Evolutionary conservation across 805 yeast species (phyloP), one percentile per base, ranked within the genome.

Genomic region (Hanseniaspora occidentalis): DNA sequence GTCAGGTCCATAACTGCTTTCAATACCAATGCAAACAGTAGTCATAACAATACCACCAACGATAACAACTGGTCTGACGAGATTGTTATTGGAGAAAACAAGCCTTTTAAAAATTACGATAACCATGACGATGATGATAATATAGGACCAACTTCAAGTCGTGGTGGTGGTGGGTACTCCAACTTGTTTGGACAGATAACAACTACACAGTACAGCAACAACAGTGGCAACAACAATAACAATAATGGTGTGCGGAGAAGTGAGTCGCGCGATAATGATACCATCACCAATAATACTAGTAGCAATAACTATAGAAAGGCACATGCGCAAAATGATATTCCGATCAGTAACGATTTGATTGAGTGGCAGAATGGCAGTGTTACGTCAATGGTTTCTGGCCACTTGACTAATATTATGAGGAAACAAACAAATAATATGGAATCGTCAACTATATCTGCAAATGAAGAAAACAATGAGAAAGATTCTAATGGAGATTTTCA

Each of bases 401-500:
- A 34, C 13, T 19, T 41, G 19, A 41, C 44, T 8, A 41, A 41
- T 20, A 41, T 36, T 31, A 10, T 24, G 14, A 24, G 21, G 11
- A 38, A 31, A 17, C 21, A 19, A 11, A 14, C 35, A 6, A 35
- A 22, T 16, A 18, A 14, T 21, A 31, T 13, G 14, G 20, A 37
- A 19, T 10, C 25, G 16, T 18, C 7, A 3, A 23, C 13, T 13
- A 27, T 29, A 7, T 29, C 6, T 21, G 29, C 13, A 16, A 29
- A 31, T 31, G 38, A 11, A 29, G 21, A 33, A 9, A 40, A 39
- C 19, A 36, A 31, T 24, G 19, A 37, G 20, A 43, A 43, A 5
- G 48, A 44, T 6, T 47, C 37, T 7, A 46, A 37, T 6, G 54
- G 46, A 27, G 60, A 54, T 18, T 56, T 46, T n/a, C 58, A 50